phyloP scores from a whole-genome alignment of 495 filamentous ascomycete species.

The Coniosporium apollinis region DNA sequence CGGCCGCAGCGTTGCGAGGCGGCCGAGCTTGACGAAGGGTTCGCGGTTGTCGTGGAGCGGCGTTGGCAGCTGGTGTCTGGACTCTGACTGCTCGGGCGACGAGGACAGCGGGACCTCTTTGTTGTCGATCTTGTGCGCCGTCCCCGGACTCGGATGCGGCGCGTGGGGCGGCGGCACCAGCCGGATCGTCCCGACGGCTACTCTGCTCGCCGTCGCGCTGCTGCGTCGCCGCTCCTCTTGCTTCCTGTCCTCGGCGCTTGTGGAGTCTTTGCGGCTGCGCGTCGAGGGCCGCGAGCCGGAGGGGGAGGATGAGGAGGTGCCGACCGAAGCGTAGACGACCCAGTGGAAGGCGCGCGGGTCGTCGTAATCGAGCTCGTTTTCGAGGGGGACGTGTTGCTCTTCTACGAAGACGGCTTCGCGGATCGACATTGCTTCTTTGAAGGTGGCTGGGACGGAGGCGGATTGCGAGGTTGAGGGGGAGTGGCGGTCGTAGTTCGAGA shows the following conservation, averaged over 20 bases:
- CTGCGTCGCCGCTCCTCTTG: slow-evolving; percentile 4
- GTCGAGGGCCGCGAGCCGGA: slow-evolving; percentile 14
- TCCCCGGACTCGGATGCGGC: slow-evolving; percentile 35
- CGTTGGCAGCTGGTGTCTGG: slow-evolving; percentile 14
- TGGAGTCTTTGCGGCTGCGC: slow-evolving; percentile 15
- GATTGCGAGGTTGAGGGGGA: slow-evolving; percentile 27
- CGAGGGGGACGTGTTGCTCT: slow-evolving; percentile 52
- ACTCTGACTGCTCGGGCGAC: slow-evolving; percentile 8
- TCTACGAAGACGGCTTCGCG: slow-evolving; percentile 60
- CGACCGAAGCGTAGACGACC: slow-evolving; percentile 50
- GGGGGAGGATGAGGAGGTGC: slow-evolving; percentile 15
- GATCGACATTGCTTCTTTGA: slow-evolving; percentile 63
- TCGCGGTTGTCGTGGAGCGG: slow-evolving; percentile 40
- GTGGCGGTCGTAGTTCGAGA: slow-evolving; percentile 29
- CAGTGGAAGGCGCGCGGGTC: slow-evolving; percentile 68
- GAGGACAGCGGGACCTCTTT: slow-evolving; percentile 2
- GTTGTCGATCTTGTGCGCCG: slow-evolving; percentile 11
- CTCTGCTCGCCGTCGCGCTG: slow-evolving; percentile 14
- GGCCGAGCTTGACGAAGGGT: slow-evolving; percentile 60
- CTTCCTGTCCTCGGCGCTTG: slow-evolving; percentile 6
- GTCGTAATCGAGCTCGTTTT: slow-evolving; percentile 62
- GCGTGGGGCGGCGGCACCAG: slow-evolving; percentile 62
- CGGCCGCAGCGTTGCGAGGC: slow-evolving; percentile 47
- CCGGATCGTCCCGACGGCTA: slow-evolving; percentile 57
- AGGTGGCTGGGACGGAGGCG: slow-evolving; percentile 36